Evolutionary conservation across 2,329 filamentous ascomycete genomes (phyloP).

Genomic region (Penicillium sp.): DNA sequence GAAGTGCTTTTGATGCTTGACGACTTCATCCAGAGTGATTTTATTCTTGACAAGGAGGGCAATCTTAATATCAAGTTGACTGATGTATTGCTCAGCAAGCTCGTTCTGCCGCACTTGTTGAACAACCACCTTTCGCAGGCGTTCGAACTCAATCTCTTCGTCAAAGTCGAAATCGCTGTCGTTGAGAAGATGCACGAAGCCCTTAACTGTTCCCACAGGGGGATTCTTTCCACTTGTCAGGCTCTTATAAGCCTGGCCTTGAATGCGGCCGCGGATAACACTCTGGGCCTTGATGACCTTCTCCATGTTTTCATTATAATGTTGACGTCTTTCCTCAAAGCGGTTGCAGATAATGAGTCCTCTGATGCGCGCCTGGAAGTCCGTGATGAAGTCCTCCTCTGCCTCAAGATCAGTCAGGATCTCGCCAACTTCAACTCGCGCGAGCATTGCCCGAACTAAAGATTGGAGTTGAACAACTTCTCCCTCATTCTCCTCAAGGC

Average conservation of each 20-base stretch:
- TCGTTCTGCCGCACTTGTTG: conserved; percentile 97
- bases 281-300: conserved; percentile 98
- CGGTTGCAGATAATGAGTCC: conserved; percentile 63
- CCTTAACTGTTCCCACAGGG: conserved; percentile 91
- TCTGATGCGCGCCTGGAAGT: conserved; percentile 64
- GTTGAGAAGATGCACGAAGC: conserved; percentile 93
- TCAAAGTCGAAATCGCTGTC: conserved; percentile 99
- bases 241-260: conserved; percentile 96
- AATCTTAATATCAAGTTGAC: conserved; percentile 98
- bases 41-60: conserved; percentile 98
- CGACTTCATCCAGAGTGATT: conserved; percentile 94
- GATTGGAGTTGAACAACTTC: conserved; percentile 65
- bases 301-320: conserved; percentile 94
- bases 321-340: conserved; percentile 77
- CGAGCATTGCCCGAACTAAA: conserved; percentile 66
- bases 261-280: conserved; percentile 85
- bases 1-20: conserved; percentile 92
- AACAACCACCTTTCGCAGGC: conserved; percentile 87
- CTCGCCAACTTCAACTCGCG: conserved; percentile 63
- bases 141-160: conserved; percentile 93
- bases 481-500: conserved; percentile 60
- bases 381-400: conserved; percentile 67
- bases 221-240: conserved; percentile 93
- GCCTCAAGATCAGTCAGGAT: conserved; percentile 69
- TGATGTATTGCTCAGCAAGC: conserved; percentile 93